Base-by-base conservation (phyloP, 106 monocot genomes). In the Dendrobium nobile region DNA sequence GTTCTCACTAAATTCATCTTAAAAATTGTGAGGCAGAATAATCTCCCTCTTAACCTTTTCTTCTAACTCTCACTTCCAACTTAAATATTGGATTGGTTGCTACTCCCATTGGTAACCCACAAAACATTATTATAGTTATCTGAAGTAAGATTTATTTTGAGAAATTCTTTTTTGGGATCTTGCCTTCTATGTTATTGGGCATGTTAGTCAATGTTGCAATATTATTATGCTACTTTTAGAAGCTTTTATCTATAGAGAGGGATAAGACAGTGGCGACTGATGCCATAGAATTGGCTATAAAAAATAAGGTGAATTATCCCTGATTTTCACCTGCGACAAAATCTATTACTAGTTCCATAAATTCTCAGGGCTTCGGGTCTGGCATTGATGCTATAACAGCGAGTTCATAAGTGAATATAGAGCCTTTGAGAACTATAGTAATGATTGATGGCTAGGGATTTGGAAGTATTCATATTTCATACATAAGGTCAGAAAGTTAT, bases 91-190 rank as follows among this genome's bases (percentile, higher is more conserved):
- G 88, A 7, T 88, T 85, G 73, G 41, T 83, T 2, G 77, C 85
- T 2, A 88, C 85, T 51, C 88, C 88, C 11, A 88, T 88, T 47
- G 88, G 88, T 19, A 88, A 88, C 48, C 88, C 88, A 4, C 88
- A 88, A 45, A 88, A 88, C 68, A 55, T 88, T 17, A 83, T 88
- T 27, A 85, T 88, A 10, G 88, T 85, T 42, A 67, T 88, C 31
- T 85, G 83, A 67, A 83, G 88, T 56, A 83, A 81, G 77, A 88
- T 88, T 20, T 81, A 80, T 13, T 88, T 88, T 41, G 82, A 77
- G 73, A 85, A 82, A 43, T 85, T 88, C 83, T 83, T 88, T 77
- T 10, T 54, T 16, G 85, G 88, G 9, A 54, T 88, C 40, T 77
- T 88, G 8, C 88, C 85, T 27, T 79, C 88, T 4, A 85, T 88